Base-by-base conservation (phyloP, 768 basidiomycete genomes). In the Termitomyces bulborhizus region DNA sequence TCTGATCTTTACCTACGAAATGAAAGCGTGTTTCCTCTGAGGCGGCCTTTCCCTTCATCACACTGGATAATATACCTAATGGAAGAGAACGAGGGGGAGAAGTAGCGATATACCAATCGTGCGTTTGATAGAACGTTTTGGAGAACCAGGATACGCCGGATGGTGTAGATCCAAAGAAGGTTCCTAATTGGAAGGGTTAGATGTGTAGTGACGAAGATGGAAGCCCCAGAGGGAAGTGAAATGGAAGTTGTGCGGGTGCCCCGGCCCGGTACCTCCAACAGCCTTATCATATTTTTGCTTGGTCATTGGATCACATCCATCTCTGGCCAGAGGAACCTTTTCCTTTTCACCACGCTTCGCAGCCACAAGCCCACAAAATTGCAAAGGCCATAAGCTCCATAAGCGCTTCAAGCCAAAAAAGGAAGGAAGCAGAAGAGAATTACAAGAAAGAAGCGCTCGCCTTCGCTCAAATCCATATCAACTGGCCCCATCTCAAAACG, bases 1-100 rank as follows among this genome's bases (percentile, higher is more conserved):
- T 76, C 62, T 83, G 79, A 65, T 83, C 83, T 60, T 82, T 81
- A 8, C 82, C 81, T 16, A 81, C 78, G 60, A 83, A 83, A 37
- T 65, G 60, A 42, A 65, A 65, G 57, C 6, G 58, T 46, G 13
- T 6, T 1, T 6, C 15, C 4, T 37, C 36, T 5, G 36, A 12
- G 36, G 15, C 15, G 1, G 6, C 16, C 11, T 16, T 37, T 15
- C 15, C 15, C 36, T 37, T 16, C 15, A 37, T 16, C 36, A 37
- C 15, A 6, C 16, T 16, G 4, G 16, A 16, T 1, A 37, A 37
- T 6, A 37, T 5, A 6, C 36, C 36, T 12, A 6, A 8, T 16
- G 15, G 15, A 37, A 16, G 36, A 37, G 36, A 37, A 15, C 15
- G 15, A 37, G 56, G 48, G 8, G 70, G 59, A n/a, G 68, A 69